Percentiles rank a stretch among this genome's conserved stretches.
These are phyloP conservation scores for Psidium guajava DNA, from an alignment of 345 rosid genomes.

Conservation along the genomic window DNA sequence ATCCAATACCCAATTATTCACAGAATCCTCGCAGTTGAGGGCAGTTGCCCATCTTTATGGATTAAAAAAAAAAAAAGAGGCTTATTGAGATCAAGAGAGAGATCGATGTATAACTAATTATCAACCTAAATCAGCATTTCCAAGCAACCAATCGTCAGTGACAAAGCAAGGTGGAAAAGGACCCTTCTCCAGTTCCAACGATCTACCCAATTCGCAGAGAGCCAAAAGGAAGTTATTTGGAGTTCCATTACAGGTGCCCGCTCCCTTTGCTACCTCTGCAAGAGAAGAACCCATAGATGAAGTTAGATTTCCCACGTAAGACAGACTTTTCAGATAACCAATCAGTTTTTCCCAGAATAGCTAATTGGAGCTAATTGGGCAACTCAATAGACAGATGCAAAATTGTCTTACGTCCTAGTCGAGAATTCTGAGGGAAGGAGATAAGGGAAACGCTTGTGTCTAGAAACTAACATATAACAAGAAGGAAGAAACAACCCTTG, in stretches of 20 bases:
- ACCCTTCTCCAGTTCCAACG: conserved; percentile 1
- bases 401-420: background rate
- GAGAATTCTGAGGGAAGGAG: background rate
- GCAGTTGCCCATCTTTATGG: conserved; percentile 8
- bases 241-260: background rate
- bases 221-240: background rate
- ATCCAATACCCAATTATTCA: background rate
- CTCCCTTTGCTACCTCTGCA: background rate
- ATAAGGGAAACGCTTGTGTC: background rate
- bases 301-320: background rate
- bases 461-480: background rate
- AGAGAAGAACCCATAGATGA: background rate
- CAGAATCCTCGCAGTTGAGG: conserved; percentile 1
- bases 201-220: conserved; percentile 16
- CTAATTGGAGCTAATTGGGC: background rate
- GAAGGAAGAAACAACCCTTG: background rate
- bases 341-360: background rate
- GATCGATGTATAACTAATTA: conserved; percentile 8
- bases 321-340: background rate
- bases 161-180: conserved; percentile 6
- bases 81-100: conserved; percentile 17
- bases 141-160: conserved; percentile 16
- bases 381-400: background rate
- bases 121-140: conserved; percentile 19
- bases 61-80: background rate